phyloP scores from a whole-genome alignment of 2,329 filamentous ascomycete genomes.

The Penicillium polonicum region DNA sequence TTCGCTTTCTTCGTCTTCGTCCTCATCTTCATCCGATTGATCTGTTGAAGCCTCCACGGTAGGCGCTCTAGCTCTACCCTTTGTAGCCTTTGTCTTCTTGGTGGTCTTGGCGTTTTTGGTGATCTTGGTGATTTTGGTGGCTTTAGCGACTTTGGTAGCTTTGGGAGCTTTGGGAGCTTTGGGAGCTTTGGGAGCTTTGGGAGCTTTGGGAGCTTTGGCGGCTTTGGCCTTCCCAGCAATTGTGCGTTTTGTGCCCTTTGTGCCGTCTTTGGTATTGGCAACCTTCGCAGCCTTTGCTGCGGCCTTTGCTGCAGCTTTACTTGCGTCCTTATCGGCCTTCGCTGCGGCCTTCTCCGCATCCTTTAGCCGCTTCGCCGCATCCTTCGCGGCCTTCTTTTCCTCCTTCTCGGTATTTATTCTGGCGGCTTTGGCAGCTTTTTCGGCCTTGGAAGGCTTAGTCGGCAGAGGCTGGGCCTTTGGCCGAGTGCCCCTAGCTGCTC shows the following conservation, averaged over 20 bases:
- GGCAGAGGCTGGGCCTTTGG: background rate
- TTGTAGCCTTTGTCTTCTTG: background rate
- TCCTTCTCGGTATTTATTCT: background rate
- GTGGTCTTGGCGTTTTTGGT: background rate
- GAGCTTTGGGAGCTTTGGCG: background rate
- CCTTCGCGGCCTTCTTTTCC: background rate
- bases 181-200: background rate
- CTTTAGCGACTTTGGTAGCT: background rate
- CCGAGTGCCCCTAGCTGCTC: background rate
- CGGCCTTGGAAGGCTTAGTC: background rate
- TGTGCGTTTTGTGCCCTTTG: background rate
- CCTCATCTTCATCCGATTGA: background rate
- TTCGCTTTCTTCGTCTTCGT: slow-evolving; percentile 3
- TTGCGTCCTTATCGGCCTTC: background rate
- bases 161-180: background rate
- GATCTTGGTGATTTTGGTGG: background rate
- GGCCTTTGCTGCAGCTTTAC: background rate
- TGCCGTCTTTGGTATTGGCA: background rate
- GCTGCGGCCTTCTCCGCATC: background rate
- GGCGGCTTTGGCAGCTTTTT: background rate
- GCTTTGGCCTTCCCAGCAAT: background rate
- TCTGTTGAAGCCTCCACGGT: too few species aligned
- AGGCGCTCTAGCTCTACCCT: background rate
- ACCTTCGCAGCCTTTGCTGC: background rate
- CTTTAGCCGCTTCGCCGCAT: background rate